Percentiles rank a stretch among this genome's conserved stretches.
Evolutionary conservation across 192 early-diverging fungal species (phyloP).

Genomic region (Backusella circina): DNA sequence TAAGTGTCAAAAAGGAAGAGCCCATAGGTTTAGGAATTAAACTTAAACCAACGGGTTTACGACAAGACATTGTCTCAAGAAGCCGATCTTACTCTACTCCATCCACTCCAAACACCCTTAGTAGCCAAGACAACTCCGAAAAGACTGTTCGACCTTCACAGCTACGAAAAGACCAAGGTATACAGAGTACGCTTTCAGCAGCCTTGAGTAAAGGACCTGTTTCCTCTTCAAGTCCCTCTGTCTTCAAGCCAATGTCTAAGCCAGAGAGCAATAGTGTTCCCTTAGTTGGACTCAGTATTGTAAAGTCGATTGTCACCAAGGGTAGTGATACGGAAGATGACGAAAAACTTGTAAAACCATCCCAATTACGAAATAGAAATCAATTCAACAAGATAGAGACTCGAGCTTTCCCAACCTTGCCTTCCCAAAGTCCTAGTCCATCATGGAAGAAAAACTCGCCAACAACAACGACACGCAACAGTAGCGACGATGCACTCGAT

Average conservation of each 20-base stretch:
- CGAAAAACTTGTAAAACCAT: constrained; percentile 24
- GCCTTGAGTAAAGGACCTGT: not conserved
- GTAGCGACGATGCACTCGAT: not conserved
- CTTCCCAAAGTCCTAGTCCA: not conserved
- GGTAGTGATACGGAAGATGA: constrained; percentile 7
- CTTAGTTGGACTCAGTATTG: not conserved
- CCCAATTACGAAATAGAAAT: constrained; percentile 11
- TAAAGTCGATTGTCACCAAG: not conserved
- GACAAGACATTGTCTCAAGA: not conserved
- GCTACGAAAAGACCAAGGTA: constrained; percentile 6
- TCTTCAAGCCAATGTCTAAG: not conserved
- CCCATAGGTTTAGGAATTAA: not conserved
- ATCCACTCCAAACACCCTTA: not conserved
- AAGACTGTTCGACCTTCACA: not conserved
- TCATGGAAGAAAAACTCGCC: not conserved
- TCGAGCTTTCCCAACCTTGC: not conserved
- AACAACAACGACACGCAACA: not conserved
- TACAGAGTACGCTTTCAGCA: not conserved
- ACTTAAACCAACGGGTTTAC: not conserved
- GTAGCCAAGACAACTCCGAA: not conserved
- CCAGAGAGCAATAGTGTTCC: not conserved
- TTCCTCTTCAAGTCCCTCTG: not conserved
- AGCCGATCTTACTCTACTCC: constrained; percentile 2
- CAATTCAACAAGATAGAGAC: not conserved
- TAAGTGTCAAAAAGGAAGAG: not conserved